Base-by-base conservation (phyloP, 2,329 filamentous ascomycete species). In the Kalmusia sp. region DNA sequence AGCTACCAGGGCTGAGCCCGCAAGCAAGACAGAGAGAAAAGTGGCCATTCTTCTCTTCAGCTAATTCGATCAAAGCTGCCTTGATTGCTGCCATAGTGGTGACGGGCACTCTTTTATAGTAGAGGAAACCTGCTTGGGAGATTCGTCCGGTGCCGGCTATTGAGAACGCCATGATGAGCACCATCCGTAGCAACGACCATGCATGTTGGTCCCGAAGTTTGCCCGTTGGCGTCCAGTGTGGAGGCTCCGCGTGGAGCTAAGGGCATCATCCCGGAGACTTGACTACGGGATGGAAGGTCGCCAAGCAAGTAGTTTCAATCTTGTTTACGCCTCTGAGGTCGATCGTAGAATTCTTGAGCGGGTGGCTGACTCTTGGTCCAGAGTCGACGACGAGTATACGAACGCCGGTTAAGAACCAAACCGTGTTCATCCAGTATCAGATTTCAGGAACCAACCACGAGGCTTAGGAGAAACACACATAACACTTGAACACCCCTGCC, bases 1-100 rank as follows among this genome's bases (percentile, higher is more conserved):
- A 31, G 50, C 55, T 40, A 69, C 51, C 37, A 70, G 55, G 37
- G 59, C 59, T 46, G 61, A 62, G 51, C 59, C 52, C 49, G 58
- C 58, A 53, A 67, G 59, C 45, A 68, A 58, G 34, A 51, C 64
- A 43, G 55, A 67, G 40, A 60, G 59, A 62, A 62, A 48, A 51
- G 63, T 57, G 51, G 64, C 64, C 67, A 70, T 70, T 52, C 38
- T 68, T 51, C 51, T 38, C 46, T 45, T 50, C 37, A 45, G 7
- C 47, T 54, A 50, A 52, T 33, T 50, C 49, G 48, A 50, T 57
- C 48, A 51, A 59, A 22, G 51, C 50, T 52, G 58, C 54, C 58
- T 58, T 61, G 56, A 44, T 2, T 8, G 37, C 22, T 40, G 27
- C 4, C 5, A 12, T 35, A 9, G 34, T 40, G 22, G 47, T 31